Evolutionary conservation across 192 early-diverging fungal species (phyloP), one percentile per base, ranked within the genome.

Genomic region (Gonapodya sp.): DNA sequence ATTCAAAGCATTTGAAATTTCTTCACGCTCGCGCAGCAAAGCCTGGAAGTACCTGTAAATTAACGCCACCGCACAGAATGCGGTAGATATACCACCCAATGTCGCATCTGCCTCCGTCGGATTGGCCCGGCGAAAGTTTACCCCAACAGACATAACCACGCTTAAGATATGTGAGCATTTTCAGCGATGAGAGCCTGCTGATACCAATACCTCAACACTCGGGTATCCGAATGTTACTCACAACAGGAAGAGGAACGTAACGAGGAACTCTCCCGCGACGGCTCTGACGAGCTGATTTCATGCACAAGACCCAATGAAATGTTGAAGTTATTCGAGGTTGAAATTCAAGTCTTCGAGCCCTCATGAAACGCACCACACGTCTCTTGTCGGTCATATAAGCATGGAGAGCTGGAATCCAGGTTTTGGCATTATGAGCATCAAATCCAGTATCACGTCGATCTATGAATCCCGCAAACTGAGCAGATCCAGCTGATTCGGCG

Each of bases 241-340:
- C 86, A 91, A 91, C 24, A 91, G 81, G 85, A 91, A 91, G 1
- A 91, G 82, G 82, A 91, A 91, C 0, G 90, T 90, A 36, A 86
- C 85, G 36, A 91, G 85, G 33, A 87, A 87, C 84, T 91, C 90
- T 77, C 90, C 90, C 73, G 86, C 84, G 0, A 91, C 85, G 18
- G 90, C 90, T 34, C 89, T 82, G 18, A 91, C 64, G 2, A 91
- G 82, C 90, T 91, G 75, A 16, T n/a, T n/a, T n/a, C n/a, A n/a
- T n/a, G n/a, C n/a, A n/a, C n/a, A n/a, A n/a, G n/a, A n/a, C n/a
- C n/a, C n/a, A n/a, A n/a, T n/a, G n/a, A n/a, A n/a, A n/a, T n/a
- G n/a, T n/a, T n/a, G n/a, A n/a, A n/a, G n/a, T n/a, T n/a, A n/a
- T n/a, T n/a, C n/a, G n/a, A n/a, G n/a, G n/a, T n/a, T n/a, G n/a